phyloP scores from a whole-genome alignment of 2,329 filamentous ascomycete genomes.

The Penicillium psychrosexuale region DNA sequence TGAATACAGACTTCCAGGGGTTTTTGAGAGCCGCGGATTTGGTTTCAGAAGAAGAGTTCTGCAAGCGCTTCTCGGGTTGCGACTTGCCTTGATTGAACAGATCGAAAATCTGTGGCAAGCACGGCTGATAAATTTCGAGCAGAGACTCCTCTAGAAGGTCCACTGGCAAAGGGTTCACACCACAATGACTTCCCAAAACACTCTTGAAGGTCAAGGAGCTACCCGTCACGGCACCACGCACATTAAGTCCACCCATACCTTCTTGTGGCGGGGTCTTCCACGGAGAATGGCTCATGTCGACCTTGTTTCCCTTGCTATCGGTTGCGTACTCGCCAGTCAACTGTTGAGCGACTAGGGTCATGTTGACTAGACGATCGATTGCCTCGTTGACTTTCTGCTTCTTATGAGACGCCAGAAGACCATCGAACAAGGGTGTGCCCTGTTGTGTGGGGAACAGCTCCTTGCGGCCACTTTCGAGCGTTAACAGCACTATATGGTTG shows the following conservation, averaged over 20 bases:
- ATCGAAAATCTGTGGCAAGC: constrained; percentile 38
- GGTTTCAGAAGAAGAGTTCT: neutral
- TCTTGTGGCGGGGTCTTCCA: constrained; percentile 20
- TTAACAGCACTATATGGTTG: constrained; percentile 40
- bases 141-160: constrained; percentile 40
- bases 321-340: constrained; percentile 37
- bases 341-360: constrained; percentile 34
- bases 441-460: constrained; percentile 42
- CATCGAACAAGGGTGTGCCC: constrained; percentile 33
- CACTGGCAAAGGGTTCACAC: constrained; percentile 40
- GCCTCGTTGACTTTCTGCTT: constrained; percentile 21
- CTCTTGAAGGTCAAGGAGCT: constrained; percentile 43
- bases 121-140: constrained; percentile 41
- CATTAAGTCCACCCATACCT: constrained; percentile 35
- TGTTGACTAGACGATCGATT: constrained; percentile 26
- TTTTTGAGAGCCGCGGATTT: constrained; percentile 15
- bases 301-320: constrained; percentile 28
- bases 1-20: constrained; percentile 37
- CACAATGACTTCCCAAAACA: constrained; percentile 40
- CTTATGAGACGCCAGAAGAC: constrained; percentile 30
- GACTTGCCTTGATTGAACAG: constrained; percentile 36
- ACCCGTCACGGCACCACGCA: constrained; percentile 39
- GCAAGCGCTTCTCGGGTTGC: neutral
- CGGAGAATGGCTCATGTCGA: constrained; percentile 18
- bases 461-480: constrained; percentile 42